A percentile compares a stretch with the other conserved stretches of the same genome.
Conservation (phyloP, 345 rosid genomes). For the Ceriops zippeliana region DNA sequence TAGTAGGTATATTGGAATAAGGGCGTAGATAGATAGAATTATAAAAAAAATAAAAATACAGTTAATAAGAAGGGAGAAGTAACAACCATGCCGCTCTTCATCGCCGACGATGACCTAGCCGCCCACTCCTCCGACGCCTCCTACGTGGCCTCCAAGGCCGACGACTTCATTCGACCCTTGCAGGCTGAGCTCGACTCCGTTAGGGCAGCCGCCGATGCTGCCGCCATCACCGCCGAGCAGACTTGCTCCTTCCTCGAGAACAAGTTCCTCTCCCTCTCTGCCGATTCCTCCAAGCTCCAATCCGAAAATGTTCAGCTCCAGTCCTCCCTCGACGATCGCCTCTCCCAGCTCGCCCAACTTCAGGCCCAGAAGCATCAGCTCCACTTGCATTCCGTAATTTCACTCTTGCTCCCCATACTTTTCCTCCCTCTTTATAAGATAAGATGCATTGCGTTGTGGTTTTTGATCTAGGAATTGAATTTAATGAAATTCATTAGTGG, state of each 20-base stretch:
- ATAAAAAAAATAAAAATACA: no score
- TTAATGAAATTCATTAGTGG: no score
- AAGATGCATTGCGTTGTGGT: no score
- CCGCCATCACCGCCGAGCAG: slow-evolving; percentile 90
- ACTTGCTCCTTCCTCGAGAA: slow-evolving; percentile 93
- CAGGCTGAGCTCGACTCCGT: slow-evolving; percentile 63
- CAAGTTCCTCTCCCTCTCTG: slow-evolving; percentile 71
- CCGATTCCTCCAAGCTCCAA: slow-evolving; percentile 59
- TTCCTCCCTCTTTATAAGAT: background rate
- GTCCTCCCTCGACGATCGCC: slow-evolving; percentile 60
- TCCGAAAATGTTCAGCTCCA: slow-evolving; percentile 61
- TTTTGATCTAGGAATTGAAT: no score
- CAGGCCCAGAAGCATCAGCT: slow-evolving; percentile 85
- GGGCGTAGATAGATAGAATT: no score
- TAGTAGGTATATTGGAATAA: no score
- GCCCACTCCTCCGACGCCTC: slow-evolving; percentile 58
- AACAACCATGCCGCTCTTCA: slow-evolving; percentile 64
- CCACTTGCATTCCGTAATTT: slow-evolving; percentile 56
- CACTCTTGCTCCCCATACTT: background rate
- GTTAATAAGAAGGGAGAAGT: background rate
- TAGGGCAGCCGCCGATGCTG: slow-evolving; percentile 79
- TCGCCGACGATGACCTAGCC: slow-evolving; percentile 82
- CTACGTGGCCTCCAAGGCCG: slow-evolving; percentile 71
- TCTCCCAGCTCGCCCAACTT: slow-evolving; percentile 61
- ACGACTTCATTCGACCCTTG: slow-evolving; percentile 57